phyloP scores from a whole-genome alignment of 306 rosid species.

The Lupinus albus region DNA sequence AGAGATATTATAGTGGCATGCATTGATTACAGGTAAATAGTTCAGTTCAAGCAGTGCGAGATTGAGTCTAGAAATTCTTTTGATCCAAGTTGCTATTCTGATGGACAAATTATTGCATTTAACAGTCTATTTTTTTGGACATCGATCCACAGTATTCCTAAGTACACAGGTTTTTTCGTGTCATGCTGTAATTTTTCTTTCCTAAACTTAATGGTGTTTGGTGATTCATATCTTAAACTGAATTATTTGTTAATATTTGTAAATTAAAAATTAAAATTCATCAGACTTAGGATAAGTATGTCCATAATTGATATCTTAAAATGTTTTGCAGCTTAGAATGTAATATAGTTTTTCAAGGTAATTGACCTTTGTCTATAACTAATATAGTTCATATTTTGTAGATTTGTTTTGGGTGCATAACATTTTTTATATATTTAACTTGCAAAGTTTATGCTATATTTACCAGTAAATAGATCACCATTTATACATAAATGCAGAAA shows the following conservation, averaged over 20 bases:
- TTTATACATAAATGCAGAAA: slow-evolving; percentile 33
- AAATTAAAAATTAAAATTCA: neutral
- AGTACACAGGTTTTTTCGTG: neutral
- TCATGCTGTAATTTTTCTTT: slow-evolving; percentile 16
- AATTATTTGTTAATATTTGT: slow-evolving; percentile 17
- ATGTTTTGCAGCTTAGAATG: slow-evolving; percentile 26
- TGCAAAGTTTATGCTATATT: neutral
- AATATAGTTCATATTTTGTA: slow-evolving; percentile 4
- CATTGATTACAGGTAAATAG: slow-evolving; percentile 85
- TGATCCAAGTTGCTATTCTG: slow-evolving; percentile 44
- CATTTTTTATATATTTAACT: neutral
- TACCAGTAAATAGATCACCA: slow-evolving; percentile 21
- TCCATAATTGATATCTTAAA: slow-evolving; percentile 11
- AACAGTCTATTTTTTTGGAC: slow-evolving; percentile 17
- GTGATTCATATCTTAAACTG: slow-evolving; percentile 16
- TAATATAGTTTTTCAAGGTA: slow-evolving; percentile 13
- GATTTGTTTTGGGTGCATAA: neutral
- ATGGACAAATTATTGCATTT: slow-evolving; percentile 35
- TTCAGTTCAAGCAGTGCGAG: slow-evolving; percentile 53
- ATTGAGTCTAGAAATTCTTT: slow-evolving; percentile 42
- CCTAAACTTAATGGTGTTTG: slow-evolving; percentile 14
- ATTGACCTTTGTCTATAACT: slow-evolving; percentile 9
- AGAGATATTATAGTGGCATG: slow-evolving; percentile 89
- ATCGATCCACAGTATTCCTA: slow-evolving; percentile 33
- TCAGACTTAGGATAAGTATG: slow-evolving; percentile 10